Percentiles rank a stretch among this genome's conserved stretches.
Conservation (phyloP, 2,329 filamentous ascomycete species). For the Claviceps sp. region DNA sequence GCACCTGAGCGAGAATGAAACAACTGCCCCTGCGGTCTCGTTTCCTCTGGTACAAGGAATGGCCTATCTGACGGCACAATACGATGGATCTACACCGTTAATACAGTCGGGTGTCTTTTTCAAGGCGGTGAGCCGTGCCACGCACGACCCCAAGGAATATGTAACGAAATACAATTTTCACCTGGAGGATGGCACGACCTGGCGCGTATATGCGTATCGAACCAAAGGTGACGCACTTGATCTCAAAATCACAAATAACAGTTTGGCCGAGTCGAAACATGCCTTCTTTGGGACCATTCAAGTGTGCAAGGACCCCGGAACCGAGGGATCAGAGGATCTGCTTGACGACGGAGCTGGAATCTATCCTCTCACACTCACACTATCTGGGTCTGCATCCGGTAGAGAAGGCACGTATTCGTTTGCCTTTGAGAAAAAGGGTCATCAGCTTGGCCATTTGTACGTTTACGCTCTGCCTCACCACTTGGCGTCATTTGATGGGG, state of each 20-base stretch:
- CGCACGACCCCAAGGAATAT: conserved; percentile 43
- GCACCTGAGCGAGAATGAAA: conserved; percentile 44
- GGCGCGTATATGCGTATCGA: conserved; percentile 67
- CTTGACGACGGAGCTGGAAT: conserved; percentile 67
- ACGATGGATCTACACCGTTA: conserved; percentile 54
- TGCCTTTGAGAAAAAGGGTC: conserved; percentile 57
- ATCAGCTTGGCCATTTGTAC: conserved; percentile 45
- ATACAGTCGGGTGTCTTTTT: conserved; percentile 68
- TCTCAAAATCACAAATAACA: conserved; percentile 55
- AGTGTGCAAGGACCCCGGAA: conserved; percentile 60
- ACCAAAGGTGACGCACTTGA: conserved; percentile 46
- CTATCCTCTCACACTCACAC: conserved; percentile 50
- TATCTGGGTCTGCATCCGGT: conserved; percentile 50
- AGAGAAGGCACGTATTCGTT: conserved; percentile 59
- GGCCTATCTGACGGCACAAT: conserved; percentile 71
- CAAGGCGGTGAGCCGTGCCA: conserved; percentile 45
- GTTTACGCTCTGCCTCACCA: conserved; percentile 91
- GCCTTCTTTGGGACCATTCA: conserved; percentile 72
- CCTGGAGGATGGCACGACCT: conserved; percentile 58
- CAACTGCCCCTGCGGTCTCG: conserved; percentile 46
- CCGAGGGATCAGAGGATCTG: conserved; percentile 41
- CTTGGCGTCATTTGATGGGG: conserved; percentile 54
- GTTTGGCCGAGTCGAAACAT: conserved; percentile 47
- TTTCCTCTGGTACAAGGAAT: conserved; percentile 85
- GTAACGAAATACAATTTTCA: conserved; percentile 64